Conservation (phyloP, 495 filamentous ascomycete species). For the Melanomma pulvis-pyrius region DNA sequence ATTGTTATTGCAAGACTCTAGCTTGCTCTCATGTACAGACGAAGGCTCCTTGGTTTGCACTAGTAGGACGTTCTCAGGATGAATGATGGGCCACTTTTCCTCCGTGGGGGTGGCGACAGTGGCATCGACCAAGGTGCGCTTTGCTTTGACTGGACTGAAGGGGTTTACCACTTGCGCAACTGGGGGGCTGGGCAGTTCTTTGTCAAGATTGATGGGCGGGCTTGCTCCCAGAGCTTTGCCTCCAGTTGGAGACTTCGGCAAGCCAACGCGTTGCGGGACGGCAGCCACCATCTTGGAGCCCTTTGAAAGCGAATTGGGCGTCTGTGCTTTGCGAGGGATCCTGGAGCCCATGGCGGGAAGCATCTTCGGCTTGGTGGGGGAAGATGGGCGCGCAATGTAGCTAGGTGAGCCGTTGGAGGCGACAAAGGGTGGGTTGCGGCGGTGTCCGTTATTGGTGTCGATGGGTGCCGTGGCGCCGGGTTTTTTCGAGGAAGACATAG, state of each 20-base stretch:
- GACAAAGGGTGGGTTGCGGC: not conserved
- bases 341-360: not conserved
- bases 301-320: slow-evolving; percentile 1
- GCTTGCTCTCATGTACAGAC: not conserved
- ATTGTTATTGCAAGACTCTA: too few relatives aligned
- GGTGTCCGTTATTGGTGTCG: not conserved
- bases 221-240: not conserved
- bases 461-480: not conserved
- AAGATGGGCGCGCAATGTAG: not conserved
- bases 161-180: slow-evolving; percentile 19
- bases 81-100: slow-evolving; percentile 19
- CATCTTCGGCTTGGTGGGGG: not conserved
- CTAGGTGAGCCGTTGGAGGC: not conserved
- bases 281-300: not conserved
- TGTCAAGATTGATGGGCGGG: slow-evolving; percentile 7
- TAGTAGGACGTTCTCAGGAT: slow-evolving; percentile 7
- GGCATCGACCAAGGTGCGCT: slow-evolving; percentile 33
- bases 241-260: not conserved
- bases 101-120: slow-evolving; percentile 21
- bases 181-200: slow-evolving; percentile 30
- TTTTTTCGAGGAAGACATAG: not conserved
- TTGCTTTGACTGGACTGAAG: slow-evolving; percentile 22
- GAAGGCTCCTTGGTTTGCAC: not conserved
- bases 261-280: not conserved
- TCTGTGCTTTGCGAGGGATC: slow-evolving; percentile 6